Conservation (phyloP, 2,329 filamentous ascomycete species). For the Eutypa lata region DNA sequence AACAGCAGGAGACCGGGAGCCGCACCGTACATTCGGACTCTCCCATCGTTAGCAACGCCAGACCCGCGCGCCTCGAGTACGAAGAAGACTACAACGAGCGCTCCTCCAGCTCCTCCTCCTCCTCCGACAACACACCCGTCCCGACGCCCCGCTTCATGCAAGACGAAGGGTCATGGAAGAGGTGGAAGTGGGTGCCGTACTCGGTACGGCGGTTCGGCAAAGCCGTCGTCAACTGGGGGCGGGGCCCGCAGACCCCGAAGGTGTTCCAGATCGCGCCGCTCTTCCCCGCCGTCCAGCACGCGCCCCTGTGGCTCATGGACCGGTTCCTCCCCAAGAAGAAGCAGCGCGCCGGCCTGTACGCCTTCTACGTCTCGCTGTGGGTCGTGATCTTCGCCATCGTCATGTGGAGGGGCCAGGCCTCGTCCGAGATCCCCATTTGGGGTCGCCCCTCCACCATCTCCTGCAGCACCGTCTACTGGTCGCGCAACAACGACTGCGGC, state of each 20-base stretch:
- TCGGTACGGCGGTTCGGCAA: constrained; percentile 45
- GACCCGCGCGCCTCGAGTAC: constrained; percentile 38
- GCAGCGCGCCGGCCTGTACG: constrained; percentile 57
- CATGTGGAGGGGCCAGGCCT: constrained; percentile 58
- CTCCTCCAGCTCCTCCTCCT: constrained; percentile 36
- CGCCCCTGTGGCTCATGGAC: constrained; percentile 62
- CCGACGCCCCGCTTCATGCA: constrained; percentile 61
- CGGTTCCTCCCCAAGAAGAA: constrained; percentile 56
- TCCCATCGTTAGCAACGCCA: constrained; percentile 7
- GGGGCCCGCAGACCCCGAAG: constrained; percentile 53
- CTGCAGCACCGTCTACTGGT: constrained; percentile 71
- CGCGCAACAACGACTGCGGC: constrained; percentile 67
- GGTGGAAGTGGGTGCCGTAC: constrained; percentile 58
- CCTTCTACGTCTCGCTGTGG: constrained; percentile 64
- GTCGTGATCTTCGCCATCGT: constrained; percentile 66
- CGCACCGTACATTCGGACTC: constrained; percentile 21
- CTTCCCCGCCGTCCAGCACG: constrained; percentile 64
- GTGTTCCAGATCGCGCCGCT: constrained; percentile 54
- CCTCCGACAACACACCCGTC: constrained; percentile 26
- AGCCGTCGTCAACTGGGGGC: constrained; percentile 46
- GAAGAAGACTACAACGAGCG: constrained; percentile 39
- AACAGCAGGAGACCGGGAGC: constrained; percentile 19
- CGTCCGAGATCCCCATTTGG: constrained; percentile 63
- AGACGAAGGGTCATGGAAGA: constrained; percentile 48
- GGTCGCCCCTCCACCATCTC: constrained; percentile 63